Evolutionary conservation across 768 basidiomycete genomes (phyloP).

Genomic region (Trametes cubensis): DNA sequence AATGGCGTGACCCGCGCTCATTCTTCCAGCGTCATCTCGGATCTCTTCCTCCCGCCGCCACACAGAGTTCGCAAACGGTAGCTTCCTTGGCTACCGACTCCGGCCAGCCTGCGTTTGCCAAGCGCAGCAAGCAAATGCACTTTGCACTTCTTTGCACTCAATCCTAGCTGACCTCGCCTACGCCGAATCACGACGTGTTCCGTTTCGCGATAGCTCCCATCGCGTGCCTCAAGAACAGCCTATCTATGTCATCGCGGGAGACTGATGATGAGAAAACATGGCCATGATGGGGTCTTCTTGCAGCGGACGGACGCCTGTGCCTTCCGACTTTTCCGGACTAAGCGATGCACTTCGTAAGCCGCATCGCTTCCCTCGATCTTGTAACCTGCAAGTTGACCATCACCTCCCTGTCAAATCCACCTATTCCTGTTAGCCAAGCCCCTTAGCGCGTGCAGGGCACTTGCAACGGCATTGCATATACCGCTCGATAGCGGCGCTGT

Average conservation of each 20-base stretch:
- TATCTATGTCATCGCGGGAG: conserved; percentile 18
- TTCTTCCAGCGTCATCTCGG: background rate
- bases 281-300: background rate
- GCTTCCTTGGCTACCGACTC: background rate
- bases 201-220: background rate
- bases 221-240: background rate
- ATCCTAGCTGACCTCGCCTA: too few relatives aligned
- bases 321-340: conserved; percentile 13
- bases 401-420: background rate
- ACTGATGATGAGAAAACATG: conserved; percentile 8
- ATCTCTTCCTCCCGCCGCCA: background rate
- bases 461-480: background rate
- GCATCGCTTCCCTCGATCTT: background rate
- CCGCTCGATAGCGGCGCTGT: background rate
- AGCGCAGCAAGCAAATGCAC: too few relatives aligned
- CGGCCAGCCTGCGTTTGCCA: background rate
- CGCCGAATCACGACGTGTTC: background rate
- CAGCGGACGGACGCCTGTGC: background rate
- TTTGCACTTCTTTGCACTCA: too few relatives aligned
- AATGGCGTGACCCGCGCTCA: conserved; percentile 20
- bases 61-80: background rate
- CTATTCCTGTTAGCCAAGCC: background rate
- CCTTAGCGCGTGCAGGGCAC: too few relatives aligned
- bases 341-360: conserved; percentile 5
- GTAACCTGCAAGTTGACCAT: background rate